Evolutionary conservation across 2,329 filamentous ascomycete species (phyloP), one percentile per base, ranked within the genome.

Genomic region (Claviceps citrina): DNA sequence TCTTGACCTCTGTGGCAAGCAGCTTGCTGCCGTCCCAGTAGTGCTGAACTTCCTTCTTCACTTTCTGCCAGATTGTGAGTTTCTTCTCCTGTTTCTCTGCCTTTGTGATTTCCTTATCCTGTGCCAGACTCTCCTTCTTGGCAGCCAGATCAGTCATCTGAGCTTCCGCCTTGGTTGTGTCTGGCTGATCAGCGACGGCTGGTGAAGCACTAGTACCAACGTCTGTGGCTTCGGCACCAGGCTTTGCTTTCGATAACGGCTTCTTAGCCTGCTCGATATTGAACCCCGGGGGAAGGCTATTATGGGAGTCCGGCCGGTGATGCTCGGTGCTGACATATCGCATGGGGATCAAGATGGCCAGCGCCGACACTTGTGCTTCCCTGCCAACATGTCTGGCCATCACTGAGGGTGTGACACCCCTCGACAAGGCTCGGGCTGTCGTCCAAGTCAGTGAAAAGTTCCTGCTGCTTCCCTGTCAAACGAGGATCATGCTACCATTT

Each of bases 21-120:
- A 98, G 70, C 64, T 98, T 98, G 22, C 86, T 96, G 44, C 91
- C 91, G 62, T 98, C 91, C 89, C 91, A 96, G 66, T 98, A 98
- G 61, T 98, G 91, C 46, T 80, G 76, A 12, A 70, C 71, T 62
- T 98, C 91, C 60, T 93, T 87, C 71, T 94, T 98, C 55, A 98
- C 78, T 65, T 87, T 93, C 59, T 96, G 84, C 61, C 77, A 81
- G 1, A 96, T 37, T 0, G 87, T 94, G 62, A 94, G 64, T 57
- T 94, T 95, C 67, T 87, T 85, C 51, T 80, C 73, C 45, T 83
- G 78, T 59, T 83, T 81, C 50, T 77, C 57, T 39, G 55, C 57
- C 69, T 61, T 66, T 13, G 61, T 62, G 42, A 59, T 54, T 27
- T 82, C 76, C 48, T 75, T 71, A 54, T 77, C 76, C 42, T 75